Base-by-base conservation (phyloP, 163 green algal species). In the Chlorella variabilis region DNA sequence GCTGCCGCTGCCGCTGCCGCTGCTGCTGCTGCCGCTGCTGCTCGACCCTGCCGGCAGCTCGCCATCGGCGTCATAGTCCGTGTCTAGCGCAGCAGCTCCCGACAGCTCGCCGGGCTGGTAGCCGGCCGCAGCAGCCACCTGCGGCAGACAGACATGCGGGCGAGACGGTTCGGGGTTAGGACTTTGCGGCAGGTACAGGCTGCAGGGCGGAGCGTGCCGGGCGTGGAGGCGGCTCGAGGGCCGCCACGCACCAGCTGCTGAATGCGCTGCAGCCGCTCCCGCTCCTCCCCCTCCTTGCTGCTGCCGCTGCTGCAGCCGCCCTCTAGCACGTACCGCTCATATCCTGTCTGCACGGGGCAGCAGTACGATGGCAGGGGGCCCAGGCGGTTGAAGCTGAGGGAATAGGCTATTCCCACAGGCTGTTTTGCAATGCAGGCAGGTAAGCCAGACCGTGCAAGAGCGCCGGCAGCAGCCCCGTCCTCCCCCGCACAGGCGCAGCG, bases 241-340 rank as follows among this genome's bases (percentile, higher is more conserved):
- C 29, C 59, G 29, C 20, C 8, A 2, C 70, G 13, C 70, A 85
- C 23, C 67, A 88, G 76, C 76, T 87, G 79, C 29, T 38, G 2
- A 21, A 88, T 27, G 11, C 79, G 65, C 49, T 58, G 25, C 38
- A 81, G 29, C 27, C 83, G 80, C 45, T 87, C 65, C 23, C 11
- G 15, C 33, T 69, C 42, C 1, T 80, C 51, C 21, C 73, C 75
- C 11, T 79, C 34, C 83, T 84, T 77, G 41, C 29, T n/a, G 27
- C 20, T 58, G 66, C n/a, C 27, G 59, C 34, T 69, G 70, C 63
- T 73, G 70, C 78, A 81, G 25, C 76, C 76, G 11, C 77, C 76
- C 25, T 79, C 70, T 45, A 61, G 34, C 51, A 87, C 59, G 15
- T 83, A 61, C 36, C 78, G 23, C 36, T 74, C n/a, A 41, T 88